Conservation (phyloP, 192 early-diverging fungal genomes). For the Coemansia sp. region DNA sequence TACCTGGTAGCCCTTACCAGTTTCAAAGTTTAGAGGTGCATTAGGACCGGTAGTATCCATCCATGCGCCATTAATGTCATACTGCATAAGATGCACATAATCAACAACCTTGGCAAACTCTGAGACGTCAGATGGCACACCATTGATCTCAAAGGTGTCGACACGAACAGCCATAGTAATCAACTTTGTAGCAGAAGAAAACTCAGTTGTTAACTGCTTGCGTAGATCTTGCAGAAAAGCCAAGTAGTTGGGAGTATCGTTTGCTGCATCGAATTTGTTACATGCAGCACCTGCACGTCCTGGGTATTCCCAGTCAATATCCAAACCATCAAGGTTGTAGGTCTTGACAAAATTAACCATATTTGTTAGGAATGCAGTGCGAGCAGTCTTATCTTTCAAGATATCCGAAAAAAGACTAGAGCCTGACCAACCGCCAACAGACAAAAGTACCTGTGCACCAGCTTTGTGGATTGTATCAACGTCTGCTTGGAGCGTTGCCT, state of each 20-base stretch:
- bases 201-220: slow-evolving; percentile 43
- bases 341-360: slow-evolving; percentile 49
- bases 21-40: slow-evolving; percentile 51
- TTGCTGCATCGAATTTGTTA: slow-evolving; percentile 41
- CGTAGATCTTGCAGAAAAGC: slow-evolving; percentile 60
- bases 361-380: slow-evolving; percentile 37
- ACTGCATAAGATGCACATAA: slow-evolving; percentile 66
- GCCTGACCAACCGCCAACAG: slow-evolving; percentile 69
- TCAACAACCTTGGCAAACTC: slow-evolving; percentile 62
- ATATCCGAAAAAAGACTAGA: slow-evolving; percentile 13
- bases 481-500: slow-evolving; percentile 20
- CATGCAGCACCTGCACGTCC: slow-evolving; percentile 31
- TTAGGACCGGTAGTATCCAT: slow-evolving; percentile 56
- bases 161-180: slow-evolving; percentile 62
- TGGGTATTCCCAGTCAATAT: slow-evolving; percentile 75
- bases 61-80: slow-evolving; percentile 62
- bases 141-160: slow-evolving; percentile 55
- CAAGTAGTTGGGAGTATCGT: slow-evolving; percentile 65
- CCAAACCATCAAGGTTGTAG: slow-evolving; percentile 64
- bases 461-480: slow-evolving; percentile 49
- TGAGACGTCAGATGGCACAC: slow-evolving; percentile 52
- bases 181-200: slow-evolving; percentile 44
- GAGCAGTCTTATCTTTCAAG: neutral
- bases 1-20: slow-evolving; percentile 26
- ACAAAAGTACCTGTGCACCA: slow-evolving; percentile 57